Evolutionary conservation across 1,139 yeast species (phyloP).

Genomic region (Magnusiomyces magnusii): DNA sequence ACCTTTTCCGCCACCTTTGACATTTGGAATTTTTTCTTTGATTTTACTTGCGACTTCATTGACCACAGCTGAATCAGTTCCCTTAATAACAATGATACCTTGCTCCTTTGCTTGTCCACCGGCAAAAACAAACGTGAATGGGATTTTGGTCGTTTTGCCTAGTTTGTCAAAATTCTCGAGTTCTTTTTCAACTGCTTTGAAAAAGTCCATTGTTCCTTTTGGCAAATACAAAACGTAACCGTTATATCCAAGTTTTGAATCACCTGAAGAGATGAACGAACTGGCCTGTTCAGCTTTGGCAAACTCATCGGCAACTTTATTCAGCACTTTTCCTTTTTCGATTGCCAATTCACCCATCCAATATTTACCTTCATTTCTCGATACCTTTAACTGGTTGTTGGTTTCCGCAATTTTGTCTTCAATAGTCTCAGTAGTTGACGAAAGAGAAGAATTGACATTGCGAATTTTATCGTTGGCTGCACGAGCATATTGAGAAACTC

Average conservation of each 20-base stretch:
- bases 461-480: slow-evolving; percentile 46
- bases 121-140: slow-evolving; percentile 39
- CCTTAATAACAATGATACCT: slow-evolving; percentile 60
- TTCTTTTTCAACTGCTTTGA: slow-evolving; percentile 50
- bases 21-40: slow-evolving; percentile 41
- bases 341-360: slow-evolving; percentile 56
- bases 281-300: slow-evolving; percentile 23
- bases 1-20: slow-evolving; percentile 86
- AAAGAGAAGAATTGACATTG: slow-evolving; percentile 46
- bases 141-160: slow-evolving; percentile 26
- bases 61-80: slow-evolving; percentile 33
- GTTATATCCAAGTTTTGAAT: not conserved
- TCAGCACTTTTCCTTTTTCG: slow-evolving; percentile 42
- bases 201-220: slow-evolving; percentile 52
- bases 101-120: slow-evolving; percentile 53
- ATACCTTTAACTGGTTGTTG: slow-evolving; percentile 43
- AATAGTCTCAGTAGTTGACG: slow-evolving; percentile 63
- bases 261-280: not conserved
- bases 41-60: slow-evolving; percentile 45
- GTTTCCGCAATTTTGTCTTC: slow-evolving; percentile 48
- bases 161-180: slow-evolving; percentile 39
- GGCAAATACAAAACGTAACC: slow-evolving; percentile 38
- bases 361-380: slow-evolving; percentile 43
- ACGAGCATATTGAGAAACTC: slow-evolving; percentile 50
- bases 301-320: slow-evolving; percentile 31